Conservation (phyloP, 805 yeast genomes). For the Ogataea angusta region DNA sequence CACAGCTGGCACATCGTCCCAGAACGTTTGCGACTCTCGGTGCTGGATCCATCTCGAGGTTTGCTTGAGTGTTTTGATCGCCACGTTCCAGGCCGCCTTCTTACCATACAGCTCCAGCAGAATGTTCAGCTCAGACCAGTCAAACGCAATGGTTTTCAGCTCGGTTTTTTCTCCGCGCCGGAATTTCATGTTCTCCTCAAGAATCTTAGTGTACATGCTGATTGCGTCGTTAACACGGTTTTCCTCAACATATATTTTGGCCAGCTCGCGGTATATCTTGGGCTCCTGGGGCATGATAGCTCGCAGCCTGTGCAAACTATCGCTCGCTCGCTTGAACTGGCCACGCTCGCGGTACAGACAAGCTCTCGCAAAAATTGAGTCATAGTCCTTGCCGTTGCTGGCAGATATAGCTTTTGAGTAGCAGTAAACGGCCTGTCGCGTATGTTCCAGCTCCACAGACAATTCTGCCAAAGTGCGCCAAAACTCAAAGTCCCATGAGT, state of each 20-base stretch:
- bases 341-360: slow-evolving; percentile 63
- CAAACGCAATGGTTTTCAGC: slow-evolving; percentile 52
- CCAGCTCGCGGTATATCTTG: slow-evolving; percentile 57
- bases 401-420: slow-evolving; percentile 60
- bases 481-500: slow-evolving; percentile 69
- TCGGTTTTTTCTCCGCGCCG: slow-evolving; percentile 28
- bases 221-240: slow-evolving; percentile 72
- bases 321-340: slow-evolving; percentile 68
- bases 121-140: slow-evolving; percentile 87
- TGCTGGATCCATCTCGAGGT: slow-evolving; percentile 82
- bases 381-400: slow-evolving; percentile 44
- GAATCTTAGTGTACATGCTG: slow-evolving; percentile 59
- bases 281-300: slow-evolving; percentile 56
- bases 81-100: slow-evolving; percentile 60
- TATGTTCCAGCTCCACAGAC: slow-evolving; percentile 61
- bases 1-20: slow-evolving; percentile 55
- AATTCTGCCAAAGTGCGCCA: slow-evolving; percentile 77
- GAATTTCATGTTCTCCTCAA: slow-evolving; percentile 53
- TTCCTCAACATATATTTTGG: slow-evolving; percentile 49
- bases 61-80: slow-evolving; percentile 60
- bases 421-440: slow-evolving; percentile 76
- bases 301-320: slow-evolving; percentile 62
- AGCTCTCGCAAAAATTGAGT: slow-evolving; percentile 62
- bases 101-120: slow-evolving; percentile 75
- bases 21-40: slow-evolving; percentile 60